These are phyloP conservation scores for Juncus effusus DNA, from an alignment of 176 grass and related monocot species.

Conservation along the genomic window DNA sequence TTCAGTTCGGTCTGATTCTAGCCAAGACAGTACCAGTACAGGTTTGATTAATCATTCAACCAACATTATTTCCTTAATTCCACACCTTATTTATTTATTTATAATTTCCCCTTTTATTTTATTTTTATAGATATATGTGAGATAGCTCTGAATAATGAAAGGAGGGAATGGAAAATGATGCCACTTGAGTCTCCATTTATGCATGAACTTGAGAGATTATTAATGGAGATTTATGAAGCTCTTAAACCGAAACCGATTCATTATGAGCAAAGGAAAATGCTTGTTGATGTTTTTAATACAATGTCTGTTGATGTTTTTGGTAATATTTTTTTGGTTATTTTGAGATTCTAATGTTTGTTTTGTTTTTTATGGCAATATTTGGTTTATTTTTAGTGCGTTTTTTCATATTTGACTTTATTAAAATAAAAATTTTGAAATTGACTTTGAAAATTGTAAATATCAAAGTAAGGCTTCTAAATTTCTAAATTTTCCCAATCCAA, in stretches of 20 bases:
- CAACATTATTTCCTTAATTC: background rate
- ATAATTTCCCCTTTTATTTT: background rate
- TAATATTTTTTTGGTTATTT: slow-evolving; percentile 24
- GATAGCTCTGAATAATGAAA: slow-evolving; percentile 35
- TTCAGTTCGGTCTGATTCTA: too few relatives aligned
- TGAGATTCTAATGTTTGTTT: too few relatives aligned
- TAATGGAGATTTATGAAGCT: slow-evolving; percentile 47
- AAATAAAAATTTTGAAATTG: too few relatives aligned
- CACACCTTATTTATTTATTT: slow-evolving; percentile 4
- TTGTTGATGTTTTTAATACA: slow-evolving; percentile 49
- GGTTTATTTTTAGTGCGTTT: too few relatives aligned
- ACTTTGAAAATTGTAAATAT: too few relatives aligned
- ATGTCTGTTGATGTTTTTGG: slow-evolving; percentile 54
- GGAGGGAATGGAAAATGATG: slow-evolving; percentile 36
- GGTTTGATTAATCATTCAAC: too few relatives aligned
- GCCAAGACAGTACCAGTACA: too few relatives aligned
- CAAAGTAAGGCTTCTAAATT: too few relatives aligned
- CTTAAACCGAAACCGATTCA: slow-evolving; percentile 50
- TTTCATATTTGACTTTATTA: too few relatives aligned
- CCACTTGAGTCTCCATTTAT: slow-evolving; percentile 31
- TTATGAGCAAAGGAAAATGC: slow-evolving; percentile 49
- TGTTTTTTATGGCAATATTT: too few relatives aligned
- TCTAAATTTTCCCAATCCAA: too few relatives aligned
- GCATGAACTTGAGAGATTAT: slow-evolving; percentile 37
- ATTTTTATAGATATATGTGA: slow-evolving; percentile 36